Base-by-base conservation (phyloP, 2,329 filamentous ascomycete species). In the Ceratocystiopsis brevicomis region DNA sequence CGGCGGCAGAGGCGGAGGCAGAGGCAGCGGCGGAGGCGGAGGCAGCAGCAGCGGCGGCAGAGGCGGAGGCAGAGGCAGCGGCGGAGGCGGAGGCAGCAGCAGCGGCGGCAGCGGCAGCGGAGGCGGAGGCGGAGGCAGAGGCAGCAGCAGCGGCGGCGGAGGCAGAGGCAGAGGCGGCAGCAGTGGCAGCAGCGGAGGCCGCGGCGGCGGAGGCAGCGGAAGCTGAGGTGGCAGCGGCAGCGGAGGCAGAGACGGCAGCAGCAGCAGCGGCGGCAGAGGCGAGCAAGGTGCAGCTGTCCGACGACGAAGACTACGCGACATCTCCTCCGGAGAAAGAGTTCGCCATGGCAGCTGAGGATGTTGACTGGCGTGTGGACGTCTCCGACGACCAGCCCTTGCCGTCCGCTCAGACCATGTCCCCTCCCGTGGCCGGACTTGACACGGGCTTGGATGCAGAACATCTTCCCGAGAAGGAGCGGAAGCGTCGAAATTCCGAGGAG, bases 401-500 rank as follows among this genome's bases (percentile, higher is more conserved):
- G 25, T 9, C 25, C 2, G 6, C 25, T 6, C 25, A 9, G 25
- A 9, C 25, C 4, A 30, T 30, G 25, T 30, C 25, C 6, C 25
- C 25, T 11, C 25, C 25, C 10, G 5, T 9, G 25, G 10, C 25
- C 25, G 25, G 8, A 6, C 4, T 30, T 30, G 25, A 30, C 25
- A 9, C 25, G 25, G 10, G 25, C 25, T 2, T 11, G 10, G 25
- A 30, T 6, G 25, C 25, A 30, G 6, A 30, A 9, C 25, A 30
- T 4, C 25, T 30, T 30, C 25, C 10, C 8, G 53, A 51, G 18
- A 51, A 47, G 2, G 52, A 52, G 25, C 46, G 40, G 39, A 18
- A 11, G 4, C 59, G 59, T 2, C 54, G 54, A 12, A 57, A 57
- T 3, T 68, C 73, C 1, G 67, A 71, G 47, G 67, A 68, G 41